phyloP scores from a whole-genome alignment of 805 yeast species.

The Myxozyma geophila region DNA sequence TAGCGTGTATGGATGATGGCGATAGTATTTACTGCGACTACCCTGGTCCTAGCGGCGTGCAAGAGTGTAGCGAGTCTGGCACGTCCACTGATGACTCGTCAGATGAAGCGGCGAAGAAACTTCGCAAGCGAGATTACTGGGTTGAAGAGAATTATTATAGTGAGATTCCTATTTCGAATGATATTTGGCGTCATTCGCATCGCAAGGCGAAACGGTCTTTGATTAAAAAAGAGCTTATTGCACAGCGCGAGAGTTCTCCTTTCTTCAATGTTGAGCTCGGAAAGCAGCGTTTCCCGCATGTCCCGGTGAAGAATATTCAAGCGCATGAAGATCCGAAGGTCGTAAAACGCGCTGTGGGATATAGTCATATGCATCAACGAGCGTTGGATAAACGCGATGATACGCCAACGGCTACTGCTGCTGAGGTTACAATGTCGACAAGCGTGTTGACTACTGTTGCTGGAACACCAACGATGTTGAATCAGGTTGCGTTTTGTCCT shows the following conservation, averaged over 20 bases:
- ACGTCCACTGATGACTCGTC: slow-evolving; percentile 46
- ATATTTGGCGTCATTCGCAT: slow-evolving; percentile 2
- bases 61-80: slow-evolving; percentile 39
- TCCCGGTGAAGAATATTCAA: slow-evolving; percentile 21
- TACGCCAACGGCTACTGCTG: not conserved
- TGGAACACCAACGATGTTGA: slow-evolving; percentile 16
- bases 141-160: not conserved
- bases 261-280: slow-evolving; percentile 26
- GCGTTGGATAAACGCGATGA: not conserved
- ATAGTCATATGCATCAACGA: not conserved
- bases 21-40: slow-evolving; percentile 41
- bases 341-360: slow-evolving; percentile 2
- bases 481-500: slow-evolving; percentile 11
- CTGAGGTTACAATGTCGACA: not conserved
- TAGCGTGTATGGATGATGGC: slow-evolving; percentile 39
- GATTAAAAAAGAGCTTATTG: slow-evolving; percentile 41
- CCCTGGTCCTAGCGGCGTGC: slow-evolving; percentile 40
- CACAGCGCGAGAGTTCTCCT: slow-evolving; percentile 48
- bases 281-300: slow-evolving; percentile 27
- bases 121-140: not conserved
- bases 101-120: not conserved
- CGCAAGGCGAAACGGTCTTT: slow-evolving; percentile 25
- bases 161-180: not conserved
- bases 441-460: not conserved
- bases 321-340: not conserved